A percentile compares a stretch with the other conserved stretches of the same genome.
phyloP scores from a whole-genome alignment of 1,139 yeast species.

The Kluyveromyces sp. region DNA sequence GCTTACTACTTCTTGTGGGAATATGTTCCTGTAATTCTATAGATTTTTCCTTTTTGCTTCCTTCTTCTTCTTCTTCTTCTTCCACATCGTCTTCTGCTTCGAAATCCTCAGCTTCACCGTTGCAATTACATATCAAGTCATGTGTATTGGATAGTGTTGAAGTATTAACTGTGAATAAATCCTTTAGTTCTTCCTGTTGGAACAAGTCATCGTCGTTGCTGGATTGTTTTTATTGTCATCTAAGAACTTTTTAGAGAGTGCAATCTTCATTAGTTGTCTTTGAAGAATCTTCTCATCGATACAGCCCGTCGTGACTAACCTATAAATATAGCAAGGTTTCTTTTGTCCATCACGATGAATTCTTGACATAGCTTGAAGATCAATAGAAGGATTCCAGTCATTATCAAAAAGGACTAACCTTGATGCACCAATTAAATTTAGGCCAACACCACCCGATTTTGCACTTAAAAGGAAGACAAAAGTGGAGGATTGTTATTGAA shows the following conservation, averaged over 20 bases:
- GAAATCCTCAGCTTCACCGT: slow-evolving; percentile 35
- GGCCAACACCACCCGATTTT: slow-evolving; percentile 91
- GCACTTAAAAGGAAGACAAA: slow-evolving; percentile 78
- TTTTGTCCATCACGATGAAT: slow-evolving; percentile 91
- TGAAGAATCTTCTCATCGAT: slow-evolving; percentile 94
- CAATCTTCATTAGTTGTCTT: slow-evolving; percentile 82
- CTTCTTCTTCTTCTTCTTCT: slow-evolving; percentile 10
- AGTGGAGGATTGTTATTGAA: slow-evolving; percentile 51
- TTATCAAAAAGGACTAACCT: slow-evolving; percentile 76
- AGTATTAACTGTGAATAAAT: slow-evolving; percentile 55
- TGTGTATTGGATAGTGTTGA: slow-evolving; percentile 68
- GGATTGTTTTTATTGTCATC: slow-evolving; percentile 36
- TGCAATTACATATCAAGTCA: slow-evolving; percentile 68
- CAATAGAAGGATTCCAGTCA: slow-evolving; percentile 94
- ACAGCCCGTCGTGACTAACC: slow-evolving; percentile 80
- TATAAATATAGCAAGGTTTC: slow-evolving; percentile 69
- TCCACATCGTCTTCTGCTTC: slow-evolving; percentile 11
- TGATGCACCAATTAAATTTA: slow-evolving; percentile 86
- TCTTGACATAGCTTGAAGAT: slow-evolving; percentile 92
- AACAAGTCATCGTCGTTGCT: slow-evolving; percentile 44
- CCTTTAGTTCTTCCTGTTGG: slow-evolving; percentile 58
- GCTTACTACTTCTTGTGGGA: slow-evolving; percentile 2
- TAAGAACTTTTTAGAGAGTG: slow-evolving; percentile 69
- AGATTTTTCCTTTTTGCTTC: background rate
- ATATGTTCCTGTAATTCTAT: no score